Percentiles rank a stretch among this genome's conserved stretches.
These are phyloP conservation scores for Populus hybrid DNA, from an alignment of 441 rosid genomes.

Conservation along the genomic window DNA sequence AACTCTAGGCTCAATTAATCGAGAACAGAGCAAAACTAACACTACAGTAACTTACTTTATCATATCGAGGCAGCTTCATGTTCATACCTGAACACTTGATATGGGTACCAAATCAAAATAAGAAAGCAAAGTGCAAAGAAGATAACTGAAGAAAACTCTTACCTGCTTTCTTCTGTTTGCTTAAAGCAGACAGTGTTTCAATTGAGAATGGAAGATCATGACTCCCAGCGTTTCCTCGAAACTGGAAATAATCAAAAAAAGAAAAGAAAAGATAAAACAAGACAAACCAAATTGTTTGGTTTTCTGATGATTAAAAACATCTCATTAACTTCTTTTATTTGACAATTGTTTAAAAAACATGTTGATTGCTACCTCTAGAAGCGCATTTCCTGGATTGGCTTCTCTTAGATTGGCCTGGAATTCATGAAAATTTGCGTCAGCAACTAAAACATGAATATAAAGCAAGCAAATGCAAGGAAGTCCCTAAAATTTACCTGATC, in stretches of 20 bases:
- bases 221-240: slow-evolving; percentile 96
- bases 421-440: slow-evolving; percentile 12
- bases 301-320: not conserved
- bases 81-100: slow-evolving; percentile 57
- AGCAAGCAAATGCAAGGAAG: slow-evolving; percentile 7
- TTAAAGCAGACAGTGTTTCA: slow-evolving; percentile 59
- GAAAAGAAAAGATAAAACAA: not conserved
- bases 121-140: not conserved
- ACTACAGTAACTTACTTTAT: slow-evolving; percentile 51
- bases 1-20: slow-evolving; percentile 1
- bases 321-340: not conserved
- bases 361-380: slow-evolving; percentile 60
- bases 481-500: slow-evolving; percentile 55
- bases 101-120: slow-evolving; percentile 11
- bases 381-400: slow-evolving; percentile 70
- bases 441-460: slow-evolving; percentile 12
- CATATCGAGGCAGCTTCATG: slow-evolving; percentile 92
- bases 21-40: slow-evolving; percentile 4
- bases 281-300: slow-evolving; percentile 4
- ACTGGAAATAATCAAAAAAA: slow-evolving; percentile 31
- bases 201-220: slow-evolving; percentile 88
- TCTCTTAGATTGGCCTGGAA: slow-evolving; percentile 76
- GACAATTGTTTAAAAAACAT: not conserved
- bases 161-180: slow-evolving; percentile 72
- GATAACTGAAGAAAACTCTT: slow-evolving; percentile 16